These are phyloP conservation scores for Edaphochlamys debaryana DNA, from an alignment of 139 green algal genomes.

Conservation along the genomic window DNA sequence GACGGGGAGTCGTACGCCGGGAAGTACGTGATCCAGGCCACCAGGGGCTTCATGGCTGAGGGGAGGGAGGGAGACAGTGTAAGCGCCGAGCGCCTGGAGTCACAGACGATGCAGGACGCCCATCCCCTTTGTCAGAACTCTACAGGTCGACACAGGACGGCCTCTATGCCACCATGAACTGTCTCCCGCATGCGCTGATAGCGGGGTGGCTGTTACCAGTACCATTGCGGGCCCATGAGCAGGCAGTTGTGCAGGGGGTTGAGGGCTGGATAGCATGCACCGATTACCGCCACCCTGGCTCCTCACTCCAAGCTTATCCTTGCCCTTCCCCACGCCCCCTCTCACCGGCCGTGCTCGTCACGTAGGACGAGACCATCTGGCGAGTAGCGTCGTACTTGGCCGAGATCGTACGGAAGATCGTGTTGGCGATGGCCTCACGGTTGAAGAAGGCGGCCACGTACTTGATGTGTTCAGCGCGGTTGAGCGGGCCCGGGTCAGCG, in stretches of 20 bases:
- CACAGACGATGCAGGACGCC: too few relatives aligned
- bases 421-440: slow-evolving; percentile 70
- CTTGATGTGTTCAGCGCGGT: slow-evolving; percentile 87
- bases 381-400: slow-evolving; percentile 52
- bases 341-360: neutral
- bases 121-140: too few relatives aligned
- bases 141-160: too few relatives aligned
- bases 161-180: too few relatives aligned
- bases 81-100: too few relatives aligned
- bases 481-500: slow-evolving; percentile 68
- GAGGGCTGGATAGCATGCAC: too few relatives aligned
- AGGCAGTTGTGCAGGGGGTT: too few relatives aligned
- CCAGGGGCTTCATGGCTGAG: neutral
- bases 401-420: slow-evolving; percentile 57
- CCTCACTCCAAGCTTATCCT: neutral
- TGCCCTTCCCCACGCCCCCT: too few relatives aligned
- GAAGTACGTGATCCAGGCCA: slow-evolving; percentile 41
- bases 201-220: too few relatives aligned
- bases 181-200: too few relatives aligned
- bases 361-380: neutral
- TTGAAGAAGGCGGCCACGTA: slow-evolving; percentile 91
- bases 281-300: too few relatives aligned
- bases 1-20: neutral
- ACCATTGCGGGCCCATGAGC: too few relatives aligned
- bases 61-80: neutral